phyloP scores from a whole-genome alignment of 441 rosid species.

The Melastoma candidum region DNA sequence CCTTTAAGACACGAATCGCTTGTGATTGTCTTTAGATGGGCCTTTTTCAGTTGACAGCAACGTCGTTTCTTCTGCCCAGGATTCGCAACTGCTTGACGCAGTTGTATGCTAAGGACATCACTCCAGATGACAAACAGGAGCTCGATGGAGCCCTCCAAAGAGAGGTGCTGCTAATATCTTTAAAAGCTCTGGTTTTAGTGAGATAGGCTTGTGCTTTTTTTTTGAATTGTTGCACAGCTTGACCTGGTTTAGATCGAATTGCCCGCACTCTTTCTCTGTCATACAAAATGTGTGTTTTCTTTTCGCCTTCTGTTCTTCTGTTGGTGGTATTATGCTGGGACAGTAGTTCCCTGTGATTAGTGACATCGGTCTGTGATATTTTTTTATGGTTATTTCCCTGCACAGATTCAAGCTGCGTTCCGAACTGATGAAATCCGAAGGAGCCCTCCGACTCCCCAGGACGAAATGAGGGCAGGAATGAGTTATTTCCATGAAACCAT shows the following conservation, averaged over 20 bases:
- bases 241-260: too few species aligned
- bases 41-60: neutral
- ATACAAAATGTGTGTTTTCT: too few species aligned
- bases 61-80: slow-evolving; percentile 28
- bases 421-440: slow-evolving; percentile 95
- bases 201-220: neutral
- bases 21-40: neutral
- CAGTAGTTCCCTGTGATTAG: neutral
- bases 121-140: slow-evolving; percentile 93
- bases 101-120: slow-evolving; percentile 79
- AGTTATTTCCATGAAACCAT: slow-evolving; percentile 15
- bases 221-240: too few species aligned
- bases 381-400: neutral
- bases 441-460: slow-evolving; percentile 93
- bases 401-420: slow-evolving; percentile 96
- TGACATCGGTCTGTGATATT: neutral
- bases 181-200: neutral
- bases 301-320: too few species aligned
- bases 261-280: too few species aligned
- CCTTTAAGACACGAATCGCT: neutral
- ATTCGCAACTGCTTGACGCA: slow-evolving; percentile 74
- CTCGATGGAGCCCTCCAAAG: slow-evolving; percentile 90
- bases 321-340: too few species aligned
- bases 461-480: slow-evolving; percentile 24
- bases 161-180: slow-evolving; percentile 38